Evolutionary conservation across 1,139 yeast species (phyloP).

Genomic region (Pichia sp.): DNA sequence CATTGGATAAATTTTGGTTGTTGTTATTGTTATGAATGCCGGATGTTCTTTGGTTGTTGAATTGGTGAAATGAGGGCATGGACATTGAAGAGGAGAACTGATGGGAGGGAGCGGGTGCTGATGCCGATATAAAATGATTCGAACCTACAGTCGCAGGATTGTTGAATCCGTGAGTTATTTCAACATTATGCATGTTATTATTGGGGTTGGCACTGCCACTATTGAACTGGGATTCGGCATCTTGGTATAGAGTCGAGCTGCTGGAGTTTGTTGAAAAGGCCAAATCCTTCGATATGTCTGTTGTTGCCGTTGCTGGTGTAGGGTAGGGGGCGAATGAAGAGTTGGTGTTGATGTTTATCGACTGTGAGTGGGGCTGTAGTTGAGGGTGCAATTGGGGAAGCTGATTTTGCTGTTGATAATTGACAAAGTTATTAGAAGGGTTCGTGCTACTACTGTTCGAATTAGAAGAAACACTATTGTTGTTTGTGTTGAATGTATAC

Average conservation of each 20-base stretch:
- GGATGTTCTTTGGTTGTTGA: constrained; percentile 3
- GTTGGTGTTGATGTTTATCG: not conserved
- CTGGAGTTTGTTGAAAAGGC: constrained; percentile 38
- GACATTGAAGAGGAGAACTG: constrained; percentile 2
- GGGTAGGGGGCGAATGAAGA: constrained; percentile 30
- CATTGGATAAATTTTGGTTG: not conserved
- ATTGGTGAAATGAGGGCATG: not conserved
- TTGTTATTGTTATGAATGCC: constrained; percentile 9
- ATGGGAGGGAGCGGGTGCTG: constrained; percentile 13
- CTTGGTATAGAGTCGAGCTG: constrained; percentile 32
- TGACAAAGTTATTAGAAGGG: not conserved
- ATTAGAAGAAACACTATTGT: constrained; percentile 22
- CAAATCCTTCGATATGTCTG: constrained; percentile 43
- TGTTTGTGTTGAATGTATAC: not conserved
- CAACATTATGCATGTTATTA: not conserved
- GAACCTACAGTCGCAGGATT: not conserved
- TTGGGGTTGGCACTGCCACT: not conserved
- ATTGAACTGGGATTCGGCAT: constrained; percentile 24
- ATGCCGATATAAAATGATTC: constrained; percentile 18
- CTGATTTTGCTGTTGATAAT: constrained; percentile 14
- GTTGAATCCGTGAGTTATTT: not conserved
- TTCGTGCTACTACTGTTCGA: not conserved
- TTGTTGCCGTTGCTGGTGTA: constrained; percentile 43
- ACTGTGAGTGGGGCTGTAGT: constrained; percentile 18
- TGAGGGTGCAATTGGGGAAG: constrained; percentile 6